Conservation (phyloP, 495 filamentous ascomycete genomes). For the Penicillium desertorum region DNA sequence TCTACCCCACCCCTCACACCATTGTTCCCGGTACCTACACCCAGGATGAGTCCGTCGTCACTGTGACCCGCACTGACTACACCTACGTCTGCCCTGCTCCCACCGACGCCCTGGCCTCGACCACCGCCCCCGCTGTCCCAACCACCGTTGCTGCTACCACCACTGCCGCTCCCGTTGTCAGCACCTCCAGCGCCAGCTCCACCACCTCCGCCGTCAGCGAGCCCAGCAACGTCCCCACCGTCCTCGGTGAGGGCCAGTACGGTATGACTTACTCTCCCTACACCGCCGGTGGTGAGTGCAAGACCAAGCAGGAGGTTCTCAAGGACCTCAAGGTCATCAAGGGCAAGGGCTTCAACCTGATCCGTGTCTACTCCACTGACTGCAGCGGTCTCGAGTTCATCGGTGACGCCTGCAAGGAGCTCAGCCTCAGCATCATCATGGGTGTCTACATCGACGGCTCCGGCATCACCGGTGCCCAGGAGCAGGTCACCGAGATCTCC, state of each 20-base stretch:
- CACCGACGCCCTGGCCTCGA: slow-evolving; percentile 32
- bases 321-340: slow-evolving; percentile 69
- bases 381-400: slow-evolving; percentile 77
- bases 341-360: slow-evolving; percentile 68
- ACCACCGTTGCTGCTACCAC: slow-evolving; percentile 26
- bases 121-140: slow-evolving; percentile 23
- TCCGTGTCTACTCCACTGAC: slow-evolving; percentile 93
- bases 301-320: slow-evolving; percentile 57
- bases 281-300: slow-evolving; percentile 61
- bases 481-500: slow-evolving; percentile 72
- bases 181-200: slow-evolving; percentile 21
- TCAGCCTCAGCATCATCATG: slow-evolving; percentile 74
- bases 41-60: slow-evolving; percentile 62
- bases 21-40: slow-evolving; percentile 73
- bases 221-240: background rate
- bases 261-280: slow-evolving; percentile 94
- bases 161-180: slow-evolving; percentile 19
- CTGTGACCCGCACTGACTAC: slow-evolving; percentile 65
- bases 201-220: slow-evolving; percentile 16
- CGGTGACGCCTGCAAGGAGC: slow-evolving; percentile 57
- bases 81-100: slow-evolving; percentile 73
- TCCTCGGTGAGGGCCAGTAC: slow-evolving; percentile 58
- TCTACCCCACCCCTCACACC: slow-evolving; percentile 65
- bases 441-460: slow-evolving; percentile 76
- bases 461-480: slow-evolving; percentile 57